These are phyloP conservation scores for Vishniacozyma victoriae DNA, from an alignment of 768 basidiomycete genomes.

Conservation along the genomic window DNA sequence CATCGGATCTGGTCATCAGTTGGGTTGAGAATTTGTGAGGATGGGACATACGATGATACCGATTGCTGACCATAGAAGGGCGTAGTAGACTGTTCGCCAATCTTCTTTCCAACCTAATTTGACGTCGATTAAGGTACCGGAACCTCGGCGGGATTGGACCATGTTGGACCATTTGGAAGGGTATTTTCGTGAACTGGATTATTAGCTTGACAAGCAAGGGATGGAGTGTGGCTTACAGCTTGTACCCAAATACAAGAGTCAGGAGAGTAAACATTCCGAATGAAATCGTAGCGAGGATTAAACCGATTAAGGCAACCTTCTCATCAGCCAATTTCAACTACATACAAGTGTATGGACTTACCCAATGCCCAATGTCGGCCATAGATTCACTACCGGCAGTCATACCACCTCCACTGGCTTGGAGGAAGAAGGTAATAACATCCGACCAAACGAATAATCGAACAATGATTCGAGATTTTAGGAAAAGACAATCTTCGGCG, in stretches of 20 bases:
- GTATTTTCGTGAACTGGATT: slow-evolving; percentile 7
- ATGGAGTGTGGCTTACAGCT: too few species aligned
- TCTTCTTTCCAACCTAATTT: slow-evolving; percentile 38
- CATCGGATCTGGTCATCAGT: slow-evolving; percentile 54
- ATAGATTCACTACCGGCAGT: slow-evolving; percentile 5
- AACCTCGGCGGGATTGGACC: background rate
- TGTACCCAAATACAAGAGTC: too few species aligned
- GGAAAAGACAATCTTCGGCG: slow-evolving; percentile 52
- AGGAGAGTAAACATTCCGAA: too few species aligned
- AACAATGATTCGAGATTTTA: slow-evolving; percentile 55
- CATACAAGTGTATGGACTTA: slow-evolving; percentile 51
- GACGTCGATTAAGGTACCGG: background rate
- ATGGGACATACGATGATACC: slow-evolving; percentile 60
- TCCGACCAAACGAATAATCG: slow-evolving; percentile 60
- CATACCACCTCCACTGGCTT: slow-evolving; percentile 48
- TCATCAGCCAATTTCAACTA: slow-evolving; percentile 54
- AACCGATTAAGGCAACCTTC: too few species aligned
- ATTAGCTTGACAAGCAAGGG: slow-evolving; percentile 51
- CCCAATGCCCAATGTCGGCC: slow-evolving; percentile 7
- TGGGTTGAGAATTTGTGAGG: background rate
- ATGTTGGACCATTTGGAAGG: background rate
- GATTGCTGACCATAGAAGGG: slow-evolving; percentile 56
- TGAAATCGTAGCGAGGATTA: too few species aligned
- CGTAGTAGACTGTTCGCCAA: slow-evolving; percentile 58
- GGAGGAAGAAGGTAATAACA: slow-evolving; percentile 61